Conservation (phyloP, 2,329 filamentous ascomycete genomes). For the Rutstroemia sp. region DNA sequence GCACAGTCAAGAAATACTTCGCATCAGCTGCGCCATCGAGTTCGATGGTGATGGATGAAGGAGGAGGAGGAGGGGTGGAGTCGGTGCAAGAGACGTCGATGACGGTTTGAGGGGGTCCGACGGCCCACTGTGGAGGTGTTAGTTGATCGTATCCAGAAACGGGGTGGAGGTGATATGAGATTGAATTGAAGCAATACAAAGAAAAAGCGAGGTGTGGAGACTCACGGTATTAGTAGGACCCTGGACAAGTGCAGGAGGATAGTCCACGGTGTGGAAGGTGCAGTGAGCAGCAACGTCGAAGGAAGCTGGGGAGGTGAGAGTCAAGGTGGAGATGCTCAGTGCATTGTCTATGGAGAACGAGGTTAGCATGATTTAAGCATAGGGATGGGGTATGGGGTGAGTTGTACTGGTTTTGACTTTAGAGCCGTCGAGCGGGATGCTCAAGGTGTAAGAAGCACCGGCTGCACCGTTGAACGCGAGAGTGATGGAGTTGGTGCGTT, state of each 20-base stretch:
- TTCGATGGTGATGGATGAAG: slow-evolving; percentile 16
- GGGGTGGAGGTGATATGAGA: not conserved
- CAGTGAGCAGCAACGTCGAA: slow-evolving; percentile 12
- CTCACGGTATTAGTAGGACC: not conserved
- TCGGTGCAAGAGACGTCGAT: slow-evolving; percentile 17
- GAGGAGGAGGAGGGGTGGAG: not conserved
- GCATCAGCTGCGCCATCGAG: slow-evolving; percentile 23
- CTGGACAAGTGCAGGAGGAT: slow-evolving; percentile 16
- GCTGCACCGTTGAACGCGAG: slow-evolving; percentile 23
- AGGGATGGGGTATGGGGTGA: not conserved
- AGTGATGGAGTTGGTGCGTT: slow-evolving; percentile 3
- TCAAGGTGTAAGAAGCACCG: slow-evolving; percentile 17
- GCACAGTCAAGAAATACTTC: slow-evolving; percentile 18
- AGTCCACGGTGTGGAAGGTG: slow-evolving; percentile 21
- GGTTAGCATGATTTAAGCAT: not conserved
- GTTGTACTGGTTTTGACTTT: slow-evolving; percentile 11
- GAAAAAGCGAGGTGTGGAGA: not conserved
- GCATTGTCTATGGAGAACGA: slow-evolving; percentile 14
- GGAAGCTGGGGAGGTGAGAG: slow-evolving; percentile 11
- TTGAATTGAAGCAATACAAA: not conserved
- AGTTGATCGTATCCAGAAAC: not conserved
- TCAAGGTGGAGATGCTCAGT: slow-evolving; percentile 22
- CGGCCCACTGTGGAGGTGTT: slow-evolving; percentile 10
- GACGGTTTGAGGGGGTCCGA: slow-evolving; percentile 24
- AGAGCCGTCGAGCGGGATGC: slow-evolving; percentile 18